Percentiles rank a stretch among this genome's conserved stretches.
Conservation (phyloP, 768 basidiomycete genomes). For the Hemileccinum rubropunctum region DNA sequence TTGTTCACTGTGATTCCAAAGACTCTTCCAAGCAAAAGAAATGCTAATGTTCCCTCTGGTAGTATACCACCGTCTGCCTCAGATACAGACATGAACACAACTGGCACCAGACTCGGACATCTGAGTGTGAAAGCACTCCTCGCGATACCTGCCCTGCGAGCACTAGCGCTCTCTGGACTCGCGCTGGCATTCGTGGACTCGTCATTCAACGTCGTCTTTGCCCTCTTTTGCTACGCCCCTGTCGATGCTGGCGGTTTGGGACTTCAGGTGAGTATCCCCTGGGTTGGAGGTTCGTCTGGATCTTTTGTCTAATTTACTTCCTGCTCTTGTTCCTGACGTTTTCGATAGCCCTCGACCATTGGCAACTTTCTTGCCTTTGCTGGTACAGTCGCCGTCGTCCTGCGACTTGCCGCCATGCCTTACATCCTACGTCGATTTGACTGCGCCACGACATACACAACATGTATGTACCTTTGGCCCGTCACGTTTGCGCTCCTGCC, state of each 20-base stretch:
- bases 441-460: constrained; percentile 1
- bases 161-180: constrained; percentile 47
- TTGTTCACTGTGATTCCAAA: background rate
- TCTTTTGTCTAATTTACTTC: background rate
- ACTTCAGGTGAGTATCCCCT: constrained; percentile 40
- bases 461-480: constrained; percentile 9
- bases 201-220: constrained; percentile 60
- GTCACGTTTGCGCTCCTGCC: constrained; percentile 2
- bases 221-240: constrained; percentile 59
- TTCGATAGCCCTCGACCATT: constrained; percentile 46
- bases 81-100: background rate
- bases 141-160: constrained; percentile 47
- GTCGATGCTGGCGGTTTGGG: constrained; percentile 51
- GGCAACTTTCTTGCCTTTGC: constrained; percentile 53
- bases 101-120: constrained; percentile 5
- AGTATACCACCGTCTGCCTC: background rate
- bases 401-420: constrained; percentile 51
- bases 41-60: background rate
- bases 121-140: constrained; percentile 36
- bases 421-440: constrained; percentile 11
- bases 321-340: background rate
- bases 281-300: too few species aligned
- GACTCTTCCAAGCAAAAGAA: constrained; percentile 6
- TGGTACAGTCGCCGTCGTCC: constrained; percentile 43
- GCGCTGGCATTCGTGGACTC: constrained; percentile 50